Conservation (phyloP, 1,139 yeast genomes). For the Taiozyma sp. region DNA sequence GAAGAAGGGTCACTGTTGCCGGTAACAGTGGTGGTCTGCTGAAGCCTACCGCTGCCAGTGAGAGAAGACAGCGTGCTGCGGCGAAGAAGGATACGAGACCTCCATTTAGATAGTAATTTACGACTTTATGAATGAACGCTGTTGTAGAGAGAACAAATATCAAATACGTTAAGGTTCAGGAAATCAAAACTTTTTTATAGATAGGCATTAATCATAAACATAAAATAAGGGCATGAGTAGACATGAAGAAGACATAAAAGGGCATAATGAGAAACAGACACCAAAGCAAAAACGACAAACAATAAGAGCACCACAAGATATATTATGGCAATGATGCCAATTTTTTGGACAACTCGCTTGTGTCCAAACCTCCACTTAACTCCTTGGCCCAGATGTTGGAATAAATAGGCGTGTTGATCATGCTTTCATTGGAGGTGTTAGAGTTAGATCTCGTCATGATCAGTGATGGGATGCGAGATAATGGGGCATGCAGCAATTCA, state of each 20-base stretch:
- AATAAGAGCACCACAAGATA: too few relatives aligned
- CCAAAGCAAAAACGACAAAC: too few relatives aligned
- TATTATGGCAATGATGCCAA: conserved; percentile 5
- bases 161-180: background rate
- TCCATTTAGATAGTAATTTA: conserved; percentile 15
- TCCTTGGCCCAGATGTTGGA: conserved; percentile 11
- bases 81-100: conserved; percentile 16
- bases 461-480: conserved; percentile 9
- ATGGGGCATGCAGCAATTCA: background rate
- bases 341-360: conserved; percentile 15
- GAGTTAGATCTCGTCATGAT: conserved; percentile 21
- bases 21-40: conserved; percentile 4
- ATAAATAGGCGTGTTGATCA: conserved; percentile 8
- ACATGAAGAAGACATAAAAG: background rate
- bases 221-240: background rate
- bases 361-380: conserved; percentile 15
- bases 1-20: conserved; percentile 9
- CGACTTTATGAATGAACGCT: background rate
- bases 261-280: background rate
- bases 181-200: background rate
- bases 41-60: conserved; percentile 20
- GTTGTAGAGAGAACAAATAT: background rate
- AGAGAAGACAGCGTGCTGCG: conserved; percentile 11
- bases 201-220: background rate
- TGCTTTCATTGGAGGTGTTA: conserved; percentile 5